A percentile compares a stretch with the other conserved stretches of the same genome.
phyloP scores from a whole-genome alignment of 768 basidiomycete genomes.

The Hypholoma fasciculare region DNA sequence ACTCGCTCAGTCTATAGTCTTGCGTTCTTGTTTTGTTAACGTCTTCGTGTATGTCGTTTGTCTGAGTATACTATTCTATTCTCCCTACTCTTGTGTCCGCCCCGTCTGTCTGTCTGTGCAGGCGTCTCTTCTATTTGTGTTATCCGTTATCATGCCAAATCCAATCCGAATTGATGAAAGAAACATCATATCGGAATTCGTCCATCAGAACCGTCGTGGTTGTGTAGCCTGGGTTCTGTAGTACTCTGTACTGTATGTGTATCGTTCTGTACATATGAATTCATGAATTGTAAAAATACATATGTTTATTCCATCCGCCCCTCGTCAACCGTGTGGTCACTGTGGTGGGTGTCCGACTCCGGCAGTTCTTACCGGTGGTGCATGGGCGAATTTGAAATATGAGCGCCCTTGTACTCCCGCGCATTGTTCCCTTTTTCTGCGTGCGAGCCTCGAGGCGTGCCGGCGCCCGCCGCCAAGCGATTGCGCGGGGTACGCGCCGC shows the following conservation, averaged over 20 bases:
- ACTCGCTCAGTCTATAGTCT: conserved; percentile 16
- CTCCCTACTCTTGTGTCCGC: neutral
- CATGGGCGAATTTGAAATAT: no score
- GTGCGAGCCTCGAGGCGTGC: no score
- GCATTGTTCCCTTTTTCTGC: no score
- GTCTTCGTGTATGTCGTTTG: conserved; percentile 8
- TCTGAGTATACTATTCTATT: conserved; percentile 8
- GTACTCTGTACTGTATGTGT: neutral
- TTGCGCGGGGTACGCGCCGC: no score
- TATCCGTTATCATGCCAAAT: neutral
- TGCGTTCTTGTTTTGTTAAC: conserved; percentile 20
- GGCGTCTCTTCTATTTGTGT: neutral
- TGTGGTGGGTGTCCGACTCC: no score
- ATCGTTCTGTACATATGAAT: neutral
- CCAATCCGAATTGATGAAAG: neutral
- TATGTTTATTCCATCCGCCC: no score
- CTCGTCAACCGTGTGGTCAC: no score
- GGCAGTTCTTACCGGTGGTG: no score
- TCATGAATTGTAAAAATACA: no score
- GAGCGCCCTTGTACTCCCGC: no score
- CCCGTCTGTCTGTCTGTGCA: neutral
- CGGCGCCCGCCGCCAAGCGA: no score
- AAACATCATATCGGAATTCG: neutral
- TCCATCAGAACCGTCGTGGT: neutral
- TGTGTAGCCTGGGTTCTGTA: no score